Evolutionary conservation across 148 eudicot species (phyloP), one percentile per base, ranked within the genome.

Genomic region (Camellia granthamiana): DNA sequence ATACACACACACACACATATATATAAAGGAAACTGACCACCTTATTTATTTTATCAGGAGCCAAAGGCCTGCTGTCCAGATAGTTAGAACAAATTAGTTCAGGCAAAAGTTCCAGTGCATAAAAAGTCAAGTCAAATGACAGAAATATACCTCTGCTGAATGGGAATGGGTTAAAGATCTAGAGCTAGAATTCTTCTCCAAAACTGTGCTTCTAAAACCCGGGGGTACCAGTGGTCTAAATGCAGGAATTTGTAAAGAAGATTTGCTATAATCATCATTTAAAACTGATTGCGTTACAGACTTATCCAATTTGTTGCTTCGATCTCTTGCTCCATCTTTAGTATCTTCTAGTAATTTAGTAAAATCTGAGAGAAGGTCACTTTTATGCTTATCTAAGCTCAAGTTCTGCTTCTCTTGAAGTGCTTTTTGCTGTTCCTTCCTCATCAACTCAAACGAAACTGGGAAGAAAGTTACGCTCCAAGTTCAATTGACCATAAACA

Each of bases 361-460:
- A 64, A 89, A 15, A 72, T 77, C 75, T 47, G 90, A 68, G 54
- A 85, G 58, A 30, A 13, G 54, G 75, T 89, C 90, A 70, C 55
- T 77, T 85, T 84, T 90, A 49, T 72, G 89, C 87, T 88, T 92
- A 75, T 85, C 90, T 70, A 79, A 71, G 73, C 78, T 91, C 56
- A 65, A 43, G 30, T 87, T 94, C 85, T 90, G 91, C 83, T 93
- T 97, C 85, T 91, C 97, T 84, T 94, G 97, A 41, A 94, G 89
- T 82, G 77, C 85, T 82, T 92, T 94, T 7, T 91, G 99, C 63
- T 97, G 98, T 83, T 97, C 97, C 89, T 92, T 91, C 87, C 99
- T 89, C 97, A 94, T 94, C 76, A 86, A 85, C 85, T 97, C 98
- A 89, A 97, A 97, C 64, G 97, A 93, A 86, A 91, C 99, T 97